Conservation (phyloP, 345 rosid genomes). For the Heritiera fomes region DNA sequence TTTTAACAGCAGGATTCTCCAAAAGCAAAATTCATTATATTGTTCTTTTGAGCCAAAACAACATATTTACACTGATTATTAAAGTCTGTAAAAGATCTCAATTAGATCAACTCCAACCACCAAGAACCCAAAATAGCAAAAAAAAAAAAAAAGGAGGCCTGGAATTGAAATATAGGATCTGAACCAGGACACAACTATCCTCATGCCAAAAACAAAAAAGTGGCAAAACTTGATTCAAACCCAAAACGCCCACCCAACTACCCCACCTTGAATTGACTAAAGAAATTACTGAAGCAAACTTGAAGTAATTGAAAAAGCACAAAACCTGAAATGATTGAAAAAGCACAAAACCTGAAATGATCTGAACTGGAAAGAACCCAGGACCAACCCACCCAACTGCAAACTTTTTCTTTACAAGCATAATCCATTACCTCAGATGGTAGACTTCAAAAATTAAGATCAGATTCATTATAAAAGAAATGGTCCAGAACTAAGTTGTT, state of each 20-base stretch:
- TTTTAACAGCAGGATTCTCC: not conserved
- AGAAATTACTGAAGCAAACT: not conserved
- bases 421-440: not conserved
- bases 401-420: constrained; percentile 4
- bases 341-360: not conserved
- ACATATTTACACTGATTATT: not conserved
- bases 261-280: not conserved
- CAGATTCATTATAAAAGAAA: not conserved
- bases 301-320: too few species aligned
- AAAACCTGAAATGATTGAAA: too few species aligned
- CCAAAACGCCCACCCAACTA: not conserved
- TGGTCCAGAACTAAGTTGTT: not conserved
- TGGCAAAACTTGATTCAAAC: not conserved
- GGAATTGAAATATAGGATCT: not conserved
- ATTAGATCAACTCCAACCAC: not conserved
- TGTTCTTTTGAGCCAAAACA: not conserved
- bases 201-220: not conserved
- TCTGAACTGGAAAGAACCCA: not conserved
- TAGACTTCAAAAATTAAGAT: not conserved
- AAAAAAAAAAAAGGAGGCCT: not conserved
- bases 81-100: not conserved
- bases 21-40: not conserved
- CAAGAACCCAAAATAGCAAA: not conserved
- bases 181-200: too few species aligned
- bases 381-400: not conserved